Conservation (phyloP, 2,329 filamentous ascomycete species). For the Stemphylium beticola region DNA sequence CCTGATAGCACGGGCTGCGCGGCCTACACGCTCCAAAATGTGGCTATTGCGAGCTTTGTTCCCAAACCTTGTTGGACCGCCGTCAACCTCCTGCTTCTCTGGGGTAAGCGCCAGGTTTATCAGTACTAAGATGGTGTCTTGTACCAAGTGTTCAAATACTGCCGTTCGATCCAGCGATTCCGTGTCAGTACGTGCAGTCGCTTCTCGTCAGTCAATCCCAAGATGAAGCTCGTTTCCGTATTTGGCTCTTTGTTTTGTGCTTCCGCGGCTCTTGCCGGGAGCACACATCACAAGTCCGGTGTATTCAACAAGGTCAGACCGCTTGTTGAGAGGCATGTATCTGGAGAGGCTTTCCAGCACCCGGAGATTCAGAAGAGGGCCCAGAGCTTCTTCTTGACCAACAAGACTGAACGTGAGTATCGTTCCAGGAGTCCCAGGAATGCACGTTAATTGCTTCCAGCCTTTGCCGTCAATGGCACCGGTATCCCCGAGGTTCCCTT, state of each 20-base stretch:
- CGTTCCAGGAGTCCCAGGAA: no score
- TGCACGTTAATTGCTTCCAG: slow-evolving; percentile 45
- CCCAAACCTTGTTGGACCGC: neutral
- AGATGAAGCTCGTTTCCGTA: slow-evolving; percentile 43
- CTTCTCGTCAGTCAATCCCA: slow-evolving; percentile 19
- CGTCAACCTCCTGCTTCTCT: slow-evolving; percentile 24
- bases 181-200: neutral
- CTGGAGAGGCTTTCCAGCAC: slow-evolving; percentile 38
- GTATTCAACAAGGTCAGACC: slow-evolving; percentile 32
- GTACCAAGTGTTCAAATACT: slow-evolving; percentile 25
- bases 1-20: slow-evolving; percentile 6
- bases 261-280: slow-evolving; percentile 39
- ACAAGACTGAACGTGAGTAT: slow-evolving; percentile 43
- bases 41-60: slow-evolving; percentile 4
- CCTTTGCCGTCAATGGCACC: slow-evolving; percentile 68
- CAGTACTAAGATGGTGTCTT: slow-evolving; percentile 19
- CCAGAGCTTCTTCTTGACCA: slow-evolving; percentile 37
- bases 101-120: slow-evolving; percentile 19
- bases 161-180: neutral
- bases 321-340: slow-evolving; percentile 35
- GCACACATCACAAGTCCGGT: slow-evolving; percentile 19
- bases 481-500: slow-evolving; percentile 72
- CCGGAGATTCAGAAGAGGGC: slow-evolving; percentile 45
- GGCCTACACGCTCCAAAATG: neutral
- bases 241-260: slow-evolving; percentile 38